Base-by-base conservation (phyloP, 2,329 filamentous ascomycete species). In the Leptographium flavum region DNA sequence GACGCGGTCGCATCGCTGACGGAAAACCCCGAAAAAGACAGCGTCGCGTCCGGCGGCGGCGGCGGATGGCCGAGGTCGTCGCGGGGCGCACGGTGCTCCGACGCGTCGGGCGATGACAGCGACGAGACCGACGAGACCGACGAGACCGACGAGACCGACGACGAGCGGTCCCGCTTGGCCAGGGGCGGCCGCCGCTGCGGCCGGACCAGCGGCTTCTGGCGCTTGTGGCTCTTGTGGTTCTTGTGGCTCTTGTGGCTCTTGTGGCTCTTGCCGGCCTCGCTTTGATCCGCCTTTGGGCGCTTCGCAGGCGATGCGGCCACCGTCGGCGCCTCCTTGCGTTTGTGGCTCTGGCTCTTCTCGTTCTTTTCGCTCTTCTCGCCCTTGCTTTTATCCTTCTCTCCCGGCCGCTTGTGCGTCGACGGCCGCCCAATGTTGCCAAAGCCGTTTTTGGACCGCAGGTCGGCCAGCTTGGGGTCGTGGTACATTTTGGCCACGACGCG, bases 401-500 rank as follows among this genome's bases (percentile, higher is more conserved):
- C 15, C 56, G 30, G 54, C 53, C 32, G 42, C 4, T 23, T 31
- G 7, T 54, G 53, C 19, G 62, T 60, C 49, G 50, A 64, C 0
- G 74, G 74, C 1, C 74, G 63, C 8, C 74, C 74, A 7, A 77
- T 76, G 50, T 71, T 76, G 41, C 72, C 70, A 48, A 69, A 74
- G 0, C 74, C 74, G 47, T 70, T 68, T 57, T 72, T 71, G 22
- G 61, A 57, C 8, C 74, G 65, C 9, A 76, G 57, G 2, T 60
- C 56, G 14, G 65, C 61, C 1, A 76, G 57, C 54, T 75, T 76
- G 0, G 60, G 57, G 51, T 78, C 74, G 50, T 74, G 70, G 49
- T 77, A 78, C 19, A 77, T 65, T 51, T 73, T 66, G 43, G 73
- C 67, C 2, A 72, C 64, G 2, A 65, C 69, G 52, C 64, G 67